Evolutionary conservation across 352 stramenopile species (phyloP), one percentile per base, ranked within the genome.

Genomic region (Globisporangium mamillatum): DNA sequence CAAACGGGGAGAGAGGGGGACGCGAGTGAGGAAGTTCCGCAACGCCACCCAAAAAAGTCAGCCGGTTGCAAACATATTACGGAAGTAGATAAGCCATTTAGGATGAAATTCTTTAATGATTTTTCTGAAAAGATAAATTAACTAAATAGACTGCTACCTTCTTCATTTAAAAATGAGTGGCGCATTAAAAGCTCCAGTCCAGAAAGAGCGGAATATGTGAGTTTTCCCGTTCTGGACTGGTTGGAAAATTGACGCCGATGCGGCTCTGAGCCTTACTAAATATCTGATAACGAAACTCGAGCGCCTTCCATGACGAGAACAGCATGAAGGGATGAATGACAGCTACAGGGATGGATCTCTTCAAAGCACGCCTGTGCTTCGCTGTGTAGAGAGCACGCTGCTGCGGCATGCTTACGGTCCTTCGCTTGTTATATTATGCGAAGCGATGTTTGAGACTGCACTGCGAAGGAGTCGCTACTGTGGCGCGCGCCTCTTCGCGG

Each of bases 1-100:
- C 14, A 64, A 56, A 44, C 8, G 59, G 41, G 29, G 20, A 32
- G 55, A 52, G 58, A 63, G 36, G 24, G 58, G 58, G 54, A 22
- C 24, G 9, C 27, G 44, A 24, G 44, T 41, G 8, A 10, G 8
- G 34, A 16, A 48, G 16, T n/a, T 22, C 18, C 41, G 41, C 41
- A 50, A 50, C 41, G 16, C 41, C 41, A 50, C 14, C 41, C 16
- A 50, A 50, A 50, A 50, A 50, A 50, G 41, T 50, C 16, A 20
- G 38, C 38, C 38, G 12, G 38, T 46, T 46, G 38, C 12, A 10
- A 46, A 20, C 7, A 46, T 46, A 46, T 20, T 46, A 46, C 4
- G 14, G 6, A 46, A 46, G 16, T 46, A 46, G 12, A 46, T 0
- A 16, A 46, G 38, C 4, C 2, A 32, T 32, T 46, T 46, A 4